Evolutionary conservation across 345 rosid species (phyloP).

Genomic region (Passiflora organensis): DNA sequence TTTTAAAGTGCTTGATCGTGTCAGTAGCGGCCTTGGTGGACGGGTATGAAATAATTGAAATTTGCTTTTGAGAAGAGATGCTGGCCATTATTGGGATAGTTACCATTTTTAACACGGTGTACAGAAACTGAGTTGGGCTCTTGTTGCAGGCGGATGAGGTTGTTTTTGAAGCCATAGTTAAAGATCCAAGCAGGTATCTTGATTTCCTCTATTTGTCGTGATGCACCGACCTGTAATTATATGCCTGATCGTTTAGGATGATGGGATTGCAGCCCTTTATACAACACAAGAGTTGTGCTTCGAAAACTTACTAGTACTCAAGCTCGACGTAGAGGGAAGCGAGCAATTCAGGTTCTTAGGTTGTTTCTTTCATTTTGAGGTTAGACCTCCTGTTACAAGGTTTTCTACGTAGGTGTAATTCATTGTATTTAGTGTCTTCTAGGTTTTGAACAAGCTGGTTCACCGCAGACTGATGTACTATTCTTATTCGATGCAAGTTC

Average conservation of each 20-base stretch:
- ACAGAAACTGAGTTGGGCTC: slow-evolving; percentile 4
- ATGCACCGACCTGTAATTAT: not conserved
- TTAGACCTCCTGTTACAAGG: not conserved
- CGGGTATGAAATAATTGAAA: slow-evolving; percentile 43
- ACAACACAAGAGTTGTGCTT: slow-evolving; percentile 77
- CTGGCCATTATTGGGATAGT: not conserved
- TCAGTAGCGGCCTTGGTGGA: slow-evolving; percentile 83
- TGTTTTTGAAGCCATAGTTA: slow-evolving; percentile 76
- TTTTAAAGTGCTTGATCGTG: slow-evolving; percentile 67
- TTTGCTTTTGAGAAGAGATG: not conserved
- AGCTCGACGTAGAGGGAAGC: slow-evolving; percentile 83
- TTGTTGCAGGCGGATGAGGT: slow-evolving; percentile 69
- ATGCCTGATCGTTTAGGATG: slow-evolving; percentile 21
- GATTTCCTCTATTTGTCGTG: slow-evolving; percentile 19
- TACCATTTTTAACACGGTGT: not conserved
- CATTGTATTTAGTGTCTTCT: slow-evolving; percentile 15
- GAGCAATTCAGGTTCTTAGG: slow-evolving; percentile 73
- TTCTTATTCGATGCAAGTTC: slow-evolving; percentile 95
- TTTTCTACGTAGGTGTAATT: not conserved
- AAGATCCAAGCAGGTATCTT: slow-evolving; percentile 48
- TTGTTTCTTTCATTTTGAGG: not conserved
- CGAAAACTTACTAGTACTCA: slow-evolving; percentile 58
- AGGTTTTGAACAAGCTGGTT: slow-evolving; percentile 84
- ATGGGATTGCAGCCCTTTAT: slow-evolving; percentile 64
- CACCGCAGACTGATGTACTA: slow-evolving; percentile 73